Evolutionary conservation across 441 rosid species (phyloP).

Genomic region (Adansonia gregorii): DNA sequence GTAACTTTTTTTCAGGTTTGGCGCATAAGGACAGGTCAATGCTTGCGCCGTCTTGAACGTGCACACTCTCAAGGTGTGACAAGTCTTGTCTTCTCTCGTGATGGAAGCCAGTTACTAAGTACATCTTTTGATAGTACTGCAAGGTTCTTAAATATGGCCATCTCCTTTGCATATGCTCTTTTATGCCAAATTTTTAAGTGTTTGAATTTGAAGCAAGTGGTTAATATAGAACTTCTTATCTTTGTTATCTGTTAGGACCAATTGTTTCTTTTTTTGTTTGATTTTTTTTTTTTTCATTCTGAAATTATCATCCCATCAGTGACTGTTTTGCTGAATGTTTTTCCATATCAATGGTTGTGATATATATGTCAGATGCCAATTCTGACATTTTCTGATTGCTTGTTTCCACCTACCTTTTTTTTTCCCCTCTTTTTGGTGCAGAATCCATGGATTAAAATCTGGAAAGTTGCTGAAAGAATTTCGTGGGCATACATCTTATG

Average conservation of each 20-base stretch:
- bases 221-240: neutral
- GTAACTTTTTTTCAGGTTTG: conserved; percentile 65
- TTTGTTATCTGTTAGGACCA: neutral
- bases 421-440: conserved; percentile 32
- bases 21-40: conserved; percentile 95
- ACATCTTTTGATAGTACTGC: conserved; percentile 94
- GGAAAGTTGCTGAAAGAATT: conserved; percentile 95
- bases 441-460: conserved; percentile 89
- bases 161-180: conserved; percentile 6
- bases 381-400: neutral
- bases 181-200: neutral
- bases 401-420: neutral
- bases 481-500: conserved; percentile 80
- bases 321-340: neutral
- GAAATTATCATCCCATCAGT: neutral
- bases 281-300: conserved; percentile 7
- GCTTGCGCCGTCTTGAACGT: conserved; percentile 90
- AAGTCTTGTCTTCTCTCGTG: conserved; percentile 91
- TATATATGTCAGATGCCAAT: conserved; percentile 2
- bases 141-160: conserved; percentile 47
- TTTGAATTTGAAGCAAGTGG: neutral
- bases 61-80: conserved; percentile 97
- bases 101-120: conserved; percentile 94
- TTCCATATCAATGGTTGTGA: neutral
- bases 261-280: neutral